These are phyloP conservation scores for Sphagnum fallax DNA, from an alignment of 228 moss, liverwort and hornwort species.

Conservation along the genomic window DNA sequence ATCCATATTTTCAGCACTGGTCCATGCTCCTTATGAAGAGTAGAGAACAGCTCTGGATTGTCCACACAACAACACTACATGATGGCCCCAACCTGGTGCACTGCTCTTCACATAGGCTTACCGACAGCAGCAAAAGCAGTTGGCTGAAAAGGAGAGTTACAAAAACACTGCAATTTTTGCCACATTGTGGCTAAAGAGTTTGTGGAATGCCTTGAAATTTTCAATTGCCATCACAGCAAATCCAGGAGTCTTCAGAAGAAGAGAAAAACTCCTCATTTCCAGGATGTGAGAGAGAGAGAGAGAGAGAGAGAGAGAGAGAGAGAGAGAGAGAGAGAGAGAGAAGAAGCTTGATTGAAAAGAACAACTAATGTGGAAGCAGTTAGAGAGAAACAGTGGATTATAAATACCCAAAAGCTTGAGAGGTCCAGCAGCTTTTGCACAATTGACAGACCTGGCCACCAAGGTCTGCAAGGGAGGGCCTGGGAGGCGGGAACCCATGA, in stretches of 20 bases:
- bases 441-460: conserved; percentile 11
- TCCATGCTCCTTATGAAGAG: conserved; percentile 30
- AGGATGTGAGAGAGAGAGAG: not conserved
- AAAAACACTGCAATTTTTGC: not conserved
- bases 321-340: not conserved
- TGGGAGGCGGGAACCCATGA: conserved; percentile 24
- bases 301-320: not conserved
- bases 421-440: conserved; percentile 14
- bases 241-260: not conserved
- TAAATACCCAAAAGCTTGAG: conserved; percentile 22
- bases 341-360: not conserved
- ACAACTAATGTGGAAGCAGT: not conserved
- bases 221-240: not conserved
- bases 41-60: conserved; percentile 20
- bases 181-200: not conserved
- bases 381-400: not conserved
- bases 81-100: not conserved
- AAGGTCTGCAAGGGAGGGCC: conserved; percentile 20
- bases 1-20: conserved; percentile 35
- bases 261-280: not conserved
- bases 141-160: not conserved
- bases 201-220: not conserved
- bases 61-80: not conserved
- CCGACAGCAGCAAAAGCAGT: not conserved
- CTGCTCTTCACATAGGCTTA: not conserved